A percentile compares a stretch with the other conserved stretches of the same genome.
These are phyloP conservation scores for Berkeleyomyces basicola DNA, from an alignment of 2,329 filamentous ascomycete species.

Conservation along the genomic window DNA sequence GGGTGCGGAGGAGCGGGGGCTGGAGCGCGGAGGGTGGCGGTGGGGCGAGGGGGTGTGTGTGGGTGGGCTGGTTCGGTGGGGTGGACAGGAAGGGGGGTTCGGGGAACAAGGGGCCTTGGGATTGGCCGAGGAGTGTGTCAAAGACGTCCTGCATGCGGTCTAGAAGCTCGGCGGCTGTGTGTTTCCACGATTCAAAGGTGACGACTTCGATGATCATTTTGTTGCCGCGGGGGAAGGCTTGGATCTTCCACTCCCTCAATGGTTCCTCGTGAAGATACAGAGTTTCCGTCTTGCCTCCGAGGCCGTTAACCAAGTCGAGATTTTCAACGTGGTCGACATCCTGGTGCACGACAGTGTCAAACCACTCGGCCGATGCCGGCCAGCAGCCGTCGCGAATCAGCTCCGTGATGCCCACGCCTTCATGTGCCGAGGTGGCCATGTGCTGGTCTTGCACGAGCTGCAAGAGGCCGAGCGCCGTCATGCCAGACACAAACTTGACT, in stretches of 20 bases:
- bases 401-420: conserved; percentile 37
- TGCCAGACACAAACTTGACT: conserved; percentile 36
- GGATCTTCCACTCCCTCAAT: conserved; percentile 40
- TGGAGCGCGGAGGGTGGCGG: background rate
- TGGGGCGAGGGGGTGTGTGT: background rate
- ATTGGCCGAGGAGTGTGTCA: conserved; percentile 23
- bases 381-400: conserved; percentile 35
- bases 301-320: conserved; percentile 25
- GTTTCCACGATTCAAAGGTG: conserved; percentile 38
- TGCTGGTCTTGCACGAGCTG: conserved; percentile 39
- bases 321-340: conserved; percentile 45
- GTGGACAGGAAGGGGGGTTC: background rate
- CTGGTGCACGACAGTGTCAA: conserved; percentile 42
- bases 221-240: conserved; percentile 39
- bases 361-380: conserved; percentile 26
- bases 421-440: conserved; percentile 36
- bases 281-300: conserved; percentile 34
- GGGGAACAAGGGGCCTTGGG: conserved; percentile 20
- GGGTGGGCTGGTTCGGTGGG: background rate
- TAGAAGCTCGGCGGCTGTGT: conserved; percentile 33
- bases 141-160: conserved; percentile 30
- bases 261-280: conserved; percentile 41
- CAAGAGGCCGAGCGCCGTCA: conserved; percentile 34
- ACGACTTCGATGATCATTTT: conserved; percentile 39
- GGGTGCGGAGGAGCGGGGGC: background rate